Conservation (phyloP, 306 rosid species). For the Betula pendula region DNA sequence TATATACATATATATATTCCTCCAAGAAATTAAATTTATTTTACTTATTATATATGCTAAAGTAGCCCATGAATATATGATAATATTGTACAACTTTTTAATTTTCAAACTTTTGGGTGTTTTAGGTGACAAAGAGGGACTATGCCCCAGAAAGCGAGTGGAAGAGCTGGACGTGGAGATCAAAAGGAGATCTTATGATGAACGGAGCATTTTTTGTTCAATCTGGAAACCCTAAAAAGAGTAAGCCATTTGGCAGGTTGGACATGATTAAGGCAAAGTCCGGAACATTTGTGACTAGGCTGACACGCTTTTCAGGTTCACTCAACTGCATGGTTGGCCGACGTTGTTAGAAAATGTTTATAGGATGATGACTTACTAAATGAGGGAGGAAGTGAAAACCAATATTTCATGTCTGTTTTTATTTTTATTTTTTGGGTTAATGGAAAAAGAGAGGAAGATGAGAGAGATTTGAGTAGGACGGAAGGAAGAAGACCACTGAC, state of each 20-base stretch:
- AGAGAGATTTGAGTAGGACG: background rate
- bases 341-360: slow-evolving; percentile 23
- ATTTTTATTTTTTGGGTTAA: background rate
- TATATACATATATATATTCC: background rate
- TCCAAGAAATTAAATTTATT: background rate
- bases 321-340: slow-evolving; percentile 35
- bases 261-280: slow-evolving; percentile 50
- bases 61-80: no score
- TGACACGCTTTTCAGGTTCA: slow-evolving; percentile 47
- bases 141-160: slow-evolving; percentile 28
- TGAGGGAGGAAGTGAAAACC: no score
- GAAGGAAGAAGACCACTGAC: background rate
- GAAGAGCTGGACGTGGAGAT: slow-evolving; percentile 62
- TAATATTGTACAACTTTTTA: background rate
- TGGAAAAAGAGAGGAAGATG: background rate
- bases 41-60: background rate
- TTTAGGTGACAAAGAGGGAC: slow-evolving; percentile 50
- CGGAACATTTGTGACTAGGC: slow-evolving; percentile 40
- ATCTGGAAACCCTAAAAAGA: slow-evolving; percentile 34
- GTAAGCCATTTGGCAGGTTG: background rate
- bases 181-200: slow-evolving; percentile 51
- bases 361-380: no score
- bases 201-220: slow-evolving; percentile 53
- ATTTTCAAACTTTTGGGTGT: background rate
- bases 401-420: no score